Percentiles rank a stretch among this genome's conserved stretches.
Conservation (phyloP, 2,329 filamentous ascomycete species). For the Aschersonia sp. region DNA sequence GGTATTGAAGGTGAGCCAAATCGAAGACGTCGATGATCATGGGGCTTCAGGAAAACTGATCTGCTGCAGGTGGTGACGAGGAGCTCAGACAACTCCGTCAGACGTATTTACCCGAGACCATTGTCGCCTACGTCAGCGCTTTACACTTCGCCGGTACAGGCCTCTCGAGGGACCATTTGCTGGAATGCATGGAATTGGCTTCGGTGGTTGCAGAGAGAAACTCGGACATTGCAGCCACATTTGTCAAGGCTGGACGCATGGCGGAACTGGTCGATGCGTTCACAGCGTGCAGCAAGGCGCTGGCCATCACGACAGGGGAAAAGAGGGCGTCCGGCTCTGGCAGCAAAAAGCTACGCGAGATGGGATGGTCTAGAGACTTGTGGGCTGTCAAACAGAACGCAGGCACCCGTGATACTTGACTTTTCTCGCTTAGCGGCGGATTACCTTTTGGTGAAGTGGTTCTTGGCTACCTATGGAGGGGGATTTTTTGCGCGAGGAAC, state of each 20-base stretch:
- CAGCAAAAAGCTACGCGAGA: slow-evolving; percentile 45
- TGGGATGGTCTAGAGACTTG: slow-evolving; percentile 48
- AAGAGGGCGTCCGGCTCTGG: slow-evolving; percentile 33
- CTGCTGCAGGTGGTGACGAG: slow-evolving; percentile 28
- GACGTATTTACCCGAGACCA: slow-evolving; percentile 70
- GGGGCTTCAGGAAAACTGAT: too few relatives aligned
- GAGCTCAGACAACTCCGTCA: slow-evolving; percentile 54
- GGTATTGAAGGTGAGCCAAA: slow-evolving; percentile 36
- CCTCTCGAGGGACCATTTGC: slow-evolving; percentile 59
- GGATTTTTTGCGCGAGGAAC: too few relatives aligned
- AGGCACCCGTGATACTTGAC: background rate
- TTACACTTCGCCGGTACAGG: slow-evolving; percentile 66
- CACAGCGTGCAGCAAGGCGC: slow-evolving; percentile 61
- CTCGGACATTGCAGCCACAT: slow-evolving; percentile 49
- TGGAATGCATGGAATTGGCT: slow-evolving; percentile 79
- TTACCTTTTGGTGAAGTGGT: too few relatives aligned
- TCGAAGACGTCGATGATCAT: too few relatives aligned
- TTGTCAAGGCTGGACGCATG: slow-evolving; percentile 52
- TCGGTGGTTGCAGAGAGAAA: slow-evolving; percentile 57
- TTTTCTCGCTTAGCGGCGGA: too few relatives aligned
- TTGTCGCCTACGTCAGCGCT: slow-evolving; percentile 70
- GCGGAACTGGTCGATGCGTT: slow-evolving; percentile 63
- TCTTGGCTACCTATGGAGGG: too few relatives aligned
- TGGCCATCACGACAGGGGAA: slow-evolving; percentile 40
- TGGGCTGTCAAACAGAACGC: slow-evolving; percentile 36